Evolutionary conservation across 805 yeast species (phyloP), one percentile per base, ranked within the genome.

Genomic region (Novakomyces olei): DNA sequence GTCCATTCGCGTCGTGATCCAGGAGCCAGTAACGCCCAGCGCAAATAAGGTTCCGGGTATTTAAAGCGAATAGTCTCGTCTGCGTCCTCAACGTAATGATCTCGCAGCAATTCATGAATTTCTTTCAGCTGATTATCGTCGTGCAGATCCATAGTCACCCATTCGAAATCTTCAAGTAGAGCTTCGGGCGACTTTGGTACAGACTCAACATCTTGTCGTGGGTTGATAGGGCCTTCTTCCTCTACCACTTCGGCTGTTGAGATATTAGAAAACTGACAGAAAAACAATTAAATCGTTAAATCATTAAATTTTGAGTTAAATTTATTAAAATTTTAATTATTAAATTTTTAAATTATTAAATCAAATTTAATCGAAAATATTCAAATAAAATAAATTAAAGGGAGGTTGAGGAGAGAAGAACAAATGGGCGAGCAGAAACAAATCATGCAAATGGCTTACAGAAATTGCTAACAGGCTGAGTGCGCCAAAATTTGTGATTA

Each of bases 401-500:
- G n/a, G n/a, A n/a, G n/a, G n/a, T n/a, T n/a, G n/a, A n/a, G n/a
- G n/a, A n/a, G n/a, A n/a, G n/a, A n/a, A n/a, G n/a, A n/a, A n/a
- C n/a, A n/a, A n/a, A n/a, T n/a, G n/a, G n/a, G 25, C 9, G n/a
- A 9, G 10, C n/a, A 9, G n/a, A n/a, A 22, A n/a, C n/a, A 22
- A 9, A 22, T 22, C n/a, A 9, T n/a, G n/a, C 9, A 9, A 22
- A 22, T 6, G 10, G 8, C 32, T 19, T 29, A 29, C 32, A 23
- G 20, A 83, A 69, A 19, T 60, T 61, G 5, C 81, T 66, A 15
- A 88, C 96, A 0, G 98, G 98, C 55, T 88, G 98, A 2, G 98
- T 88, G 47, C 76, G 78, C 98, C 98, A 88, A 55, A 88, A 88
- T 56, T 77, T 79, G 59, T 83, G 79, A 47, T 83, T 92, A 33